Conservation (phyloP, 768 basidiomycete genomes). For the Coprinopsis cinerea region DNA sequence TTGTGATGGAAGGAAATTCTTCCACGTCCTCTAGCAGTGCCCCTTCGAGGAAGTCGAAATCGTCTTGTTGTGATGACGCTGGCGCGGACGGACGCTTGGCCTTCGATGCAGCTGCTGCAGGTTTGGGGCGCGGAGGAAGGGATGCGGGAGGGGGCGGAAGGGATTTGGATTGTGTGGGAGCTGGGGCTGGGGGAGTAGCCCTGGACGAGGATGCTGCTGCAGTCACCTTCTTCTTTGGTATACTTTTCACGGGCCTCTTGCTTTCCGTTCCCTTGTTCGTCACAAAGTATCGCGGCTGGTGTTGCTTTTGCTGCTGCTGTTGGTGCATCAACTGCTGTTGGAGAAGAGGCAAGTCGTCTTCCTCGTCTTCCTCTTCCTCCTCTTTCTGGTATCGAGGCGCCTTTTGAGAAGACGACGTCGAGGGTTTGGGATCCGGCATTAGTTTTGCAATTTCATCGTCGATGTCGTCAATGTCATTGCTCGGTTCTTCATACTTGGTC, state of each 20-base stretch:
- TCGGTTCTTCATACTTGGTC: not conserved
- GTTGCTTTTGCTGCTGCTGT: not conserved
- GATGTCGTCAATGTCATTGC: constrained; percentile 15
- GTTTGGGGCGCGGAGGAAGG: not conserved
- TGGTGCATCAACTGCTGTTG: not conserved
- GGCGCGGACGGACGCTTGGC: not conserved
- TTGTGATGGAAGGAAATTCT: not conserved
- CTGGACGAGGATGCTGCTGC: constrained; percentile 17
- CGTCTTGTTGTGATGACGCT: too few relatives aligned
- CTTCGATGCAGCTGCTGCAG: not conserved
- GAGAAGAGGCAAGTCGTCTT: constrained; percentile 17
- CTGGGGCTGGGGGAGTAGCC: constrained; percentile 28
- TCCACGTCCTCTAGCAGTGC: not conserved
- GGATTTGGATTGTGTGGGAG: constrained; percentile 11
- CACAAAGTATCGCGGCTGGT: not conserved
- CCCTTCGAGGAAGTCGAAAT: too few relatives aligned
- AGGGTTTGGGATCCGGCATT: constrained; percentile 27
- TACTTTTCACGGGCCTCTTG: constrained; percentile 10
- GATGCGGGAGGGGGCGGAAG: not conserved
- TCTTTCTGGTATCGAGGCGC: constrained; percentile 15
- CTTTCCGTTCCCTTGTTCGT: constrained; percentile 4
- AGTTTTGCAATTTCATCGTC: constrained; percentile 38
- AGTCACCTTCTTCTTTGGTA: not conserved
- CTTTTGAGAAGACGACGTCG: constrained; percentile 4
- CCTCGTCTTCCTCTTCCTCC: constrained; percentile 34